These are phyloP conservation scores for Sodiomyces alkalinus DNA, from an alignment of 2,329 filamentous ascomycete genomes.

Conservation along the genomic window DNA sequence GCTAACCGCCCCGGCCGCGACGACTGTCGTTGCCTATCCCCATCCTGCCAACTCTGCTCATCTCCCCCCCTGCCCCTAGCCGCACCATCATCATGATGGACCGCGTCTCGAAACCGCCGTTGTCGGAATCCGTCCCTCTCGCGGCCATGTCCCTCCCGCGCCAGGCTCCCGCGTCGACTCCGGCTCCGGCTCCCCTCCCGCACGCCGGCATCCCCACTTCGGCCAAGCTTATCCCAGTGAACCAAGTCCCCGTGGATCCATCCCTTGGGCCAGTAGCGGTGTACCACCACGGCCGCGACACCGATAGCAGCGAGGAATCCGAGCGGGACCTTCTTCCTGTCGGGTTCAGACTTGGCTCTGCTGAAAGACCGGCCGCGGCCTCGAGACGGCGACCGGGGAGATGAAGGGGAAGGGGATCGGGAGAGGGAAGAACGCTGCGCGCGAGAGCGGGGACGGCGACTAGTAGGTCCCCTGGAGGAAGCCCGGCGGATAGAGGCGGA, in stretches of 20 bases:
- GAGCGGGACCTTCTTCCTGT: slow-evolving; percentile 13
- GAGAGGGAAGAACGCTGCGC: not conserved
- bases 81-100: no score
- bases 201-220: no score
- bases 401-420: not conserved
- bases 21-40: no score
- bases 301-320: slow-evolving; percentile 19
- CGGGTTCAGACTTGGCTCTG: not conserved
- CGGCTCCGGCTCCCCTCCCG: no score
- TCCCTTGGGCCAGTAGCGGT: slow-evolving; percentile 20
- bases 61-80: no score
- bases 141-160: no score
- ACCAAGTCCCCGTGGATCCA: slow-evolving; percentile 14
- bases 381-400: not conserved
- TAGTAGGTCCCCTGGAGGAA: not conserved
- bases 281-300: slow-evolving; percentile 17
- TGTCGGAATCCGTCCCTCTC: no score
- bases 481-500: not conserved
- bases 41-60: no score
- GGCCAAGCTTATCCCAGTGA: slow-evolving; percentile 12
- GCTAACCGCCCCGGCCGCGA: no score
- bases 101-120: no score
- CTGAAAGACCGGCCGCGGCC: not conserved
- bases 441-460: not conserved
- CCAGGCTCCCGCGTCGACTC: no score